Evolutionary conservation across 352 stramenopile genomes (phyloP).

Genomic region (Aphanomyces invadans): DNA sequence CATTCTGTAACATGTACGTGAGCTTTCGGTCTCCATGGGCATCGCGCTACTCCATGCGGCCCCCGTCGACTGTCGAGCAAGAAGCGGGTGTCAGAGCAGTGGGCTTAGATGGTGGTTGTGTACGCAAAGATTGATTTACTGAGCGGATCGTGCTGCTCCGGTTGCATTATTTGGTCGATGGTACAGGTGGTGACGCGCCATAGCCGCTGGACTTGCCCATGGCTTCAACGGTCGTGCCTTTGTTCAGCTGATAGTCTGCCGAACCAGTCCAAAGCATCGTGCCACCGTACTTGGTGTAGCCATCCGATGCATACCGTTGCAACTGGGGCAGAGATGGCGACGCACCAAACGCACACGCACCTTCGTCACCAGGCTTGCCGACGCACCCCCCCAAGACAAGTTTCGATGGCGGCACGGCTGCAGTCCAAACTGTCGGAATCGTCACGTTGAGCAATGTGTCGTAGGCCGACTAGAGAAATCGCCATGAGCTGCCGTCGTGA

Average conservation of each 20-base stretch:
- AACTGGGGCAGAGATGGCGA: conserved; percentile 2
- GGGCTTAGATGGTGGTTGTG: too few relatives aligned
- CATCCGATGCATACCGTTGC: not conserved
- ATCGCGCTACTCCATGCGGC: too few relatives aligned
- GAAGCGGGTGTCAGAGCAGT: too few relatives aligned
- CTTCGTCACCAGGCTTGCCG: conserved; percentile 1
- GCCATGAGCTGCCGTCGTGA: too few relatives aligned
- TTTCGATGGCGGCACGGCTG: not conserved
- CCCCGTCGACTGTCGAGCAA: too few relatives aligned
- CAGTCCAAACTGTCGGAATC: conserved; percentile 1
- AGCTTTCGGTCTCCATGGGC: too few relatives aligned
- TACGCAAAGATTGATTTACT: too few relatives aligned
- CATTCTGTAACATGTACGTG: too few relatives aligned
- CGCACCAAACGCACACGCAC: conserved; percentile 17
- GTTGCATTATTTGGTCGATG: not conserved
- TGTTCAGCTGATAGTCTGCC: not conserved
- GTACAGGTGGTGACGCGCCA: not conserved
- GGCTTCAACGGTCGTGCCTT: not conserved
- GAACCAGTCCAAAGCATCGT: conserved; percentile 22
- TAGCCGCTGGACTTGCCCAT: conserved; percentile 20
- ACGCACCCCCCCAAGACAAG: conserved; percentile 17
- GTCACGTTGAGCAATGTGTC: conserved; percentile 2
- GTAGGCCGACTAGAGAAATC: conserved; percentile 8
- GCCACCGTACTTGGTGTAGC: conserved; percentile 12
- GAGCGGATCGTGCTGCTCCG: too few relatives aligned